Conservation (phyloP, 1,284 basidiomycete species). For the Sutorius eximius region DNA sequence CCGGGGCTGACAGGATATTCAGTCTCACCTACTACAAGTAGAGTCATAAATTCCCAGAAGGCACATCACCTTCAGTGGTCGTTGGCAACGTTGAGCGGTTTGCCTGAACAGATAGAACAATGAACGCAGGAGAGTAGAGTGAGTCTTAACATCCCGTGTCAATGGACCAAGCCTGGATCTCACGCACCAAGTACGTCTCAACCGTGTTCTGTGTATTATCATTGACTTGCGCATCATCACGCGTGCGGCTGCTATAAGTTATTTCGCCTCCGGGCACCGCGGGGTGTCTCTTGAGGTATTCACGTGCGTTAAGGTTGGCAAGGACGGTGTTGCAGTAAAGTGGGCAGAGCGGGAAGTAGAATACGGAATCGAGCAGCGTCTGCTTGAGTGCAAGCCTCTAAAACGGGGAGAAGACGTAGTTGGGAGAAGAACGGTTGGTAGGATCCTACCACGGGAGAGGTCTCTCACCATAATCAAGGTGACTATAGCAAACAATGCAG, state of each 20-base stretch:
- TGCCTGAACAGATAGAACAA: too few relatives aligned
- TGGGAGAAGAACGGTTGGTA: not conserved
- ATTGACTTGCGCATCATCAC: too few relatives aligned
- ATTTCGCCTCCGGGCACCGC: not conserved
- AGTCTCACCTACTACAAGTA: too few relatives aligned
- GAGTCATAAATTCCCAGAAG: too few relatives aligned
- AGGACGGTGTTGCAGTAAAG: too few relatives aligned
- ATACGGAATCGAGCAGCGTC: not conserved
- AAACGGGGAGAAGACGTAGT: not conserved
- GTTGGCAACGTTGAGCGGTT: too few relatives aligned
- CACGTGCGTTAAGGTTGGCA: too few relatives aligned
- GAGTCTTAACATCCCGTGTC: not conserved
- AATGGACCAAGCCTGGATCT: not conserved
- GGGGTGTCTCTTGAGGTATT: not conserved
- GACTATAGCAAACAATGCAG: not conserved
- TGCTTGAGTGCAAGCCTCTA: not conserved
- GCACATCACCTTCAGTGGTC: too few relatives aligned
- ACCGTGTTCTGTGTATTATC: not conserved
- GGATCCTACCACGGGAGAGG: not conserved
- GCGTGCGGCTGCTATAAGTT: not conserved
- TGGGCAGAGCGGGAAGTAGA: constrained; percentile 1
- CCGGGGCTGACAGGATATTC: too few relatives aligned
- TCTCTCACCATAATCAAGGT: constrained; percentile 7
- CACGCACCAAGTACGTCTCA: constrained; percentile 2
- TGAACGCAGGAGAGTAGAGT: not conserved